Base-by-base conservation (phyloP, 768 basidiomycete genomes). In the Phlebiopsis flavidoalba region DNA sequence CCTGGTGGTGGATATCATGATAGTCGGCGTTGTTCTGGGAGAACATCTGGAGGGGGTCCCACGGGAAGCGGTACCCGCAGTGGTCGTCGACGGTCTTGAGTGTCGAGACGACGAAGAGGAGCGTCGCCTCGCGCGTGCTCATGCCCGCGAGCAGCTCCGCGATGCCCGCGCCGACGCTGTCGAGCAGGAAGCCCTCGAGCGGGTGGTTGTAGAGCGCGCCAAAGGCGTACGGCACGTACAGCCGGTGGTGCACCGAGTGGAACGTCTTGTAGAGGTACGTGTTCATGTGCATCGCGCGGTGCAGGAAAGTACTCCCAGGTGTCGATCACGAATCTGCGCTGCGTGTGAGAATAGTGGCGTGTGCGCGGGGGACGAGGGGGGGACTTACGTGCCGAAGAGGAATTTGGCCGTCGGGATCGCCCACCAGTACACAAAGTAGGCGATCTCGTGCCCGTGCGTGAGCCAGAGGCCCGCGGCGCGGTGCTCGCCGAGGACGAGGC, bases 181-280 rank as follows among this genome's bases (percentile, higher is more conserved):
- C 97, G 64, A 99, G 81, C 1, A 96, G 62, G 70, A 99, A 88
- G 1, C 95, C 97, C 71, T 99, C 97, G 37, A 98, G 66, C 0
- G 95, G 95, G 71, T 98, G 96, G 73, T 98, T 99, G 80, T 99
- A 99, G 5, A 98, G 79, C 19, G 97, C 90, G 17, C 97, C 97
- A 68, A 90, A 99, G 0, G 97, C 93, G 70, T 97, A 98, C 0
- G 97, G 95, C 7, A 96, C 94, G 71, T 98, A 96, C 8, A 99
- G 85, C 8, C 94, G 83, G 72, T 99, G 97, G 73, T 99, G 97
- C 74, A 89, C 87, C 0, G 93, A 93, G 73, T 99, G 97, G 64
- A 98, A 80, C 57, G 91, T 85, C 65, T 86, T 90, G 77, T 96
- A 99, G 35, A 98, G 80, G 74, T 83, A 98, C 65, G 86, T 90